Base-by-base conservation (phyloP, 2,329 filamentous ascomycete species). In the Trichophyton rubrum region DNA sequence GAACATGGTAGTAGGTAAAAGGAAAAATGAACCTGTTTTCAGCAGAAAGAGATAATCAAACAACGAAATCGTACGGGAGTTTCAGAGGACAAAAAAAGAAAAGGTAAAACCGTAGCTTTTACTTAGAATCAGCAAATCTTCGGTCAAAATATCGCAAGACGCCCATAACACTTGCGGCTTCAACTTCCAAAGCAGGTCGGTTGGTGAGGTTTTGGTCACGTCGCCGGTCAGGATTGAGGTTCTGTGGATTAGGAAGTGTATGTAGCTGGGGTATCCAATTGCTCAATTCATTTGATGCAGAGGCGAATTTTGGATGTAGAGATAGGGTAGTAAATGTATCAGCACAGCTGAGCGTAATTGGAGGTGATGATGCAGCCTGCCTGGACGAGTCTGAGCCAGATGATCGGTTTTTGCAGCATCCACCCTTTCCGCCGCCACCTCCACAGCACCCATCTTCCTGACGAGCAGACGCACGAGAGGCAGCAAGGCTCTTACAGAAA, bases 111-210 rank as follows among this genome's bases (percentile, higher is more conserved):
- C n/a, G 5, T 2, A 8, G 30, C 13, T 6, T n/a, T 58, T 35
- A 41, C 27, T 49, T 84, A 66, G 57, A 61, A 53, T 74, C 72
- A 41, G 73, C 73, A 60, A 91, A 91, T 59, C 88, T 77, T 57
- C 89, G 80, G 68, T 91, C 88, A 73, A 91, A 91, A 64, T 88
- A 85, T 72, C 88, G 88, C 62, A 91, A 74, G n/a, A 90, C 88
- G 47, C 86, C 86, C 88, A 91, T 90, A 60, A 91, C 89, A 71
- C 87, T 90, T 0, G 88, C 88, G 5, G 88, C 87, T 73, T 91
- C 88, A 15, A 91, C 87, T 70, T 91, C 88, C 67, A 90, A 84
- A 0, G 87, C 84, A 47, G 80, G 80, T 58, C 74, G 74, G 66
- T 60, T 66, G 61, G 59, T 61, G 60, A 64, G 51, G 45, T 60